phyloP scores from a whole-genome alignment of 495 filamentous ascomycete species.

The Daldinia grandis region DNA sequence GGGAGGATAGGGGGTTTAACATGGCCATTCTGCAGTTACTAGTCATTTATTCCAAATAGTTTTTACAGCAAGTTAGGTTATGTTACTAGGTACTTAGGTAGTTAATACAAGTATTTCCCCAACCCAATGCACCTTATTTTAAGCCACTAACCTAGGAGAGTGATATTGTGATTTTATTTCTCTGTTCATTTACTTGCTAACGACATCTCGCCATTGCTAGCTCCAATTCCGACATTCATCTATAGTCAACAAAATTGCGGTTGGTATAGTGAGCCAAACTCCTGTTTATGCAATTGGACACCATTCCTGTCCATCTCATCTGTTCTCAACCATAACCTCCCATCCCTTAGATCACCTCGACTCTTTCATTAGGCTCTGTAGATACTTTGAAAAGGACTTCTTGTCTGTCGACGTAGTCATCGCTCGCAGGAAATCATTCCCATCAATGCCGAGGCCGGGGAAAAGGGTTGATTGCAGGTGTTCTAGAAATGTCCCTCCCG shows the following conservation, averaged over 20 bases:
- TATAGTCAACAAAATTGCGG: slow-evolving; percentile 33
- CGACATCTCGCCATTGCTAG: slow-evolving; percentile 28
- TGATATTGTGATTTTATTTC: neutral
- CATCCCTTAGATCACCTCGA: slow-evolving; percentile 38
- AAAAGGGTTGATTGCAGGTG: slow-evolving; percentile 60
- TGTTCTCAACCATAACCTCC: neutral
- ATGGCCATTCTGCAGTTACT: neutral
- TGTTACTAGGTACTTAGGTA: no score
- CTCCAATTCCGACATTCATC: slow-evolving; percentile 32
- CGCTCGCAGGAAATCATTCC: slow-evolving; percentile 57
- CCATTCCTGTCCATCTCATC: slow-evolving; percentile 7
- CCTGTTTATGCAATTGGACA: slow-evolving; percentile 37
- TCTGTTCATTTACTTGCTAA: slow-evolving; percentile 15
- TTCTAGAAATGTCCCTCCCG: slow-evolving; percentile 66
- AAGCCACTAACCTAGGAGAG: neutral
- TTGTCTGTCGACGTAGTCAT: slow-evolving; percentile 60
- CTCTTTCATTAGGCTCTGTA: slow-evolving; percentile 55
- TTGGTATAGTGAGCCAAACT: slow-evolving; percentile 42
- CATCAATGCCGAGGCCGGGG: slow-evolving; percentile 57
- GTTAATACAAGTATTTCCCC: neutral
- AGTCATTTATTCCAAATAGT: neutral
- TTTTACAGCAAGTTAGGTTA: neutral
- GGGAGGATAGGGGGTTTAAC: neutral
- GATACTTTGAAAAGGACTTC: slow-evolving; percentile 58
- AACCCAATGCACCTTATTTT: neutral